These are phyloP conservation scores for Fraxinus americana DNA, from an alignment of 257 asterid species.

Conservation along the genomic window DNA sequence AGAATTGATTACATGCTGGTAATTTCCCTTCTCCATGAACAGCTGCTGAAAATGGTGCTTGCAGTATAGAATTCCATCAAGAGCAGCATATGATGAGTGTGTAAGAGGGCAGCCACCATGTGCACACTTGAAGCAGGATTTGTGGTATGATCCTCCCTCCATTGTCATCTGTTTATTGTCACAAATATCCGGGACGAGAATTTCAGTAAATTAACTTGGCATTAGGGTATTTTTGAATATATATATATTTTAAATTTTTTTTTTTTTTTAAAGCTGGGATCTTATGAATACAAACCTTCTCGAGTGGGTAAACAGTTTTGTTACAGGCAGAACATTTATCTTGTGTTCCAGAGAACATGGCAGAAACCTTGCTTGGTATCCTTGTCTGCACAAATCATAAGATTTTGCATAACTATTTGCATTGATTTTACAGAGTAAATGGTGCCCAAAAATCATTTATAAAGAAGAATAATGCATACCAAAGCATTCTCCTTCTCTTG, in stretches of 20 bases:
- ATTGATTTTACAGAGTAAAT: too few relatives aligned
- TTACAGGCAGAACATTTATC: slow-evolving; percentile 48
- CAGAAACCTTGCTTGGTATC: slow-evolving; percentile 50
- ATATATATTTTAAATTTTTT: too few relatives aligned
- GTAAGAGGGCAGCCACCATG: slow-evolving; percentile 67
- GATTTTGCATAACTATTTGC: too few relatives aligned
- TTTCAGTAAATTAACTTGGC: not conserved
- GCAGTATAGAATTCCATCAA: slow-evolving; percentile 62
- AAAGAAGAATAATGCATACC: slow-evolving; percentile 30
- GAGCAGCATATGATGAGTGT: slow-evolving; percentile 62
- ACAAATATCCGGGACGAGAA: too few relatives aligned
- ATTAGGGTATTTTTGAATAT: not conserved
- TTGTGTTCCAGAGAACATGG: slow-evolving; percentile 51
- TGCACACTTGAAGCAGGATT: slow-evolving; percentile 65
- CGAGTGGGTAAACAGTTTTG: slow-evolving; percentile 54
- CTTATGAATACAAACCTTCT: slow-evolving; percentile 35
- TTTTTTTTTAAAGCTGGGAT: too few relatives aligned
- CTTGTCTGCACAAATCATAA: slow-evolving; percentile 23
- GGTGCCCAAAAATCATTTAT: too few relatives aligned
- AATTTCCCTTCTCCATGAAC: slow-evolving; percentile 69
- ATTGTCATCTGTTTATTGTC: slow-evolving; percentile 41
- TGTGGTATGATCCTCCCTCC: slow-evolving; percentile 73
- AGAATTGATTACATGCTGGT: slow-evolving; percentile 50
- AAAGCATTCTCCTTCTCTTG: slow-evolving; percentile 44
- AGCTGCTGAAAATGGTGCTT: slow-evolving; percentile 67